Percentiles rank a stretch among this genome's conserved stretches.
These are phyloP conservation scores for Delonix regia DNA, from an alignment of 306 rosid genomes.

Conservation along the genomic window DNA sequence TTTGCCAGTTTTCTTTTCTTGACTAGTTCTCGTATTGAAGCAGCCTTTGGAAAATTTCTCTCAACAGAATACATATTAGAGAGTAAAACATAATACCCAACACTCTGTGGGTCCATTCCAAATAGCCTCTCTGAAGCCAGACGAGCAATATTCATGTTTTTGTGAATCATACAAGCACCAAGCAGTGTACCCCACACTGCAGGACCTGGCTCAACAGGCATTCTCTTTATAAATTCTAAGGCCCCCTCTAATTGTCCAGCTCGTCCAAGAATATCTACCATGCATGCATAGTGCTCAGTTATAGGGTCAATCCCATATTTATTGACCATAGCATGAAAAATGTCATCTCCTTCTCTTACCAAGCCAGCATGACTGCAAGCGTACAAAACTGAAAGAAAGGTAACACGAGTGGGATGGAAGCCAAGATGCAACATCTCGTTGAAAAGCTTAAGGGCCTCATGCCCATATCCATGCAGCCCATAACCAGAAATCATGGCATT, in stretches of 20 bases:
- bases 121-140: conserved; percentile 85
- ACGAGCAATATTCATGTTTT: conserved; percentile 61
- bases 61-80: conserved; percentile 85
- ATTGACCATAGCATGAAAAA: conserved; percentile 74
- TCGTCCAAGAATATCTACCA: conserved; percentile 96
- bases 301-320: conserved; percentile 68
- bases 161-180: conserved; percentile 93
- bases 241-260: conserved; percentile 81
- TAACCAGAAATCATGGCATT: conserved; percentile 92
- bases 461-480: conserved; percentile 94
- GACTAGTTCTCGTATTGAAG: conserved; percentile 74
- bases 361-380: conserved; percentile 98
- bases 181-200: conserved; percentile 94
- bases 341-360: conserved; percentile 77
- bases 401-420: conserved; percentile 65
- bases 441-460: conserved; percentile 77
- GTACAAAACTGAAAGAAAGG: conserved; percentile 80
- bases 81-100: conserved; percentile 84
- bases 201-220: conserved; percentile 87
- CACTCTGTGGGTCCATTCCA: conserved; percentile 72
- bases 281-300: conserved; percentile 91
- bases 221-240: conserved; percentile 68
- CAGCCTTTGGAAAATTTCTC: conserved; percentile 88
- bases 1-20: conserved; percentile 76
- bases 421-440: conserved; percentile 67